These are phyloP conservation scores for Wickerhamomyces strasburgensis DNA, from an alignment of 805 yeast species.

Conservation along the genomic window DNA sequence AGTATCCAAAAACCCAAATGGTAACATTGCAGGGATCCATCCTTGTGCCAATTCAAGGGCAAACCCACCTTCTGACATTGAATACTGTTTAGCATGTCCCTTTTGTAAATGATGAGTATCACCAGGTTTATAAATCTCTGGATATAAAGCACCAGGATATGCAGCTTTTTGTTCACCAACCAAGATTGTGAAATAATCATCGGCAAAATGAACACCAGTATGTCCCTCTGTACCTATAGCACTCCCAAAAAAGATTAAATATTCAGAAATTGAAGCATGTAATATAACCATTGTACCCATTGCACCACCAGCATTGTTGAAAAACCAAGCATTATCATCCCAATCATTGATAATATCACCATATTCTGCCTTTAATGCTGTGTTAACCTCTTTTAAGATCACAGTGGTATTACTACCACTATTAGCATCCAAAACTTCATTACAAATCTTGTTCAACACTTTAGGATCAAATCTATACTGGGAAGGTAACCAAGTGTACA, in stretches of 20 bases:
- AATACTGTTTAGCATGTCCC: slow-evolving; percentile 78
- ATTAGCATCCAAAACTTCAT: slow-evolving; percentile 47
- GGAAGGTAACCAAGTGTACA: slow-evolving; percentile 62
- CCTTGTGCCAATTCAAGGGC: slow-evolving; percentile 98
- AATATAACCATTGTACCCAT: slow-evolving; percentile 95
- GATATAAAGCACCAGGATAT: slow-evolving; percentile 51
- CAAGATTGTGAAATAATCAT: slow-evolving; percentile 91
- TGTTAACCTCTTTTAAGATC: slow-evolving; percentile 58
- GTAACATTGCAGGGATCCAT: slow-evolving; percentile 97
- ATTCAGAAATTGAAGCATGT: slow-evolving; percentile 93
- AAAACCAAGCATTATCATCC: slow-evolving; percentile 83
- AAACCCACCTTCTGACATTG: slow-evolving; percentile 76
- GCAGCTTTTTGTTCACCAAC: slow-evolving; percentile 77
- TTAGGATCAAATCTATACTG: slow-evolving; percentile 67
- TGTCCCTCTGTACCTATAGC: slow-evolving; percentile 97
- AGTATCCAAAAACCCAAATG: slow-evolving; percentile 86
- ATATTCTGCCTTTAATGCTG: slow-evolving; percentile 54
- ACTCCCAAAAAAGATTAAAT: slow-evolving; percentile 87
- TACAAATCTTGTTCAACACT: slow-evolving; percentile 53
- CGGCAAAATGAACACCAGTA: slow-evolving; percentile 93
- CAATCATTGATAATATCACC: slow-evolving; percentile 71
- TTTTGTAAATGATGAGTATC: slow-evolving; percentile 73
- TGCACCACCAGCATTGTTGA: slow-evolving; percentile 97
- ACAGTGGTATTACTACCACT: slow-evolving; percentile 58
- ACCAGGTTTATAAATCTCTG: slow-evolving; percentile 81